Evolutionary conservation across 1,284 basidiomycete genomes (phyloP).

Genomic region (Pulchroboletus neoregius): DNA sequence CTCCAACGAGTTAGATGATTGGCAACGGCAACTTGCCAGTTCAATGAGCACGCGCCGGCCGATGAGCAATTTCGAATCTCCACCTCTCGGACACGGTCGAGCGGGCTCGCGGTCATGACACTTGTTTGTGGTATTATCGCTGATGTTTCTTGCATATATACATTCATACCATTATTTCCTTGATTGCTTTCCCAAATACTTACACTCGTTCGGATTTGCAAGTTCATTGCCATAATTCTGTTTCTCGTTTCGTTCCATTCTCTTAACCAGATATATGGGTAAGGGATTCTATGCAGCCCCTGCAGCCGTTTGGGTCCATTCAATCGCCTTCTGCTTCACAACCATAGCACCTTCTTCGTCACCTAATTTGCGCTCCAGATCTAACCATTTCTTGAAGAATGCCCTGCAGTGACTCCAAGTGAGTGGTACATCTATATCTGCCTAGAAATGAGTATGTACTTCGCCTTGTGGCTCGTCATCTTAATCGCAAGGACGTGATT

Average conservation of each 20-base stretch:
- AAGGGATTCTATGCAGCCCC: slow-evolving; percentile 33
- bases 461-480: slow-evolving; percentile 92
- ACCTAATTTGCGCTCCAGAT: slow-evolving; percentile 82
- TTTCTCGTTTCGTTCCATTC: slow-evolving; percentile 13
- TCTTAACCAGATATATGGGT: slow-evolving; percentile 34
- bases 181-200: slow-evolving; percentile 35
- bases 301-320: slow-evolving; percentile 72
- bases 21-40: slow-evolving; percentile 75
- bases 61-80: slow-evolving; percentile 64
- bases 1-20: slow-evolving; percentile 75
- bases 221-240: slow-evolving; percentile 37
- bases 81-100: slow-evolving; percentile 50
- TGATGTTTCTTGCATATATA: slow-evolving; percentile 42
- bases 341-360: slow-evolving; percentile 77
- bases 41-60: slow-evolving; percentile 70
- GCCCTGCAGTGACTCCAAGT: slow-evolving; percentile 44
- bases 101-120: slow-evolving; percentile 64
- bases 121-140: slow-evolving; percentile 30
- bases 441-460: slow-evolving; percentile 52
- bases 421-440: slow-evolving; percentile 1
- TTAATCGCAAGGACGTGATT: slow-evolving; percentile 79
- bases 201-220: slow-evolving; percentile 53
- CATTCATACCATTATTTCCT: slow-evolving; percentile 48
- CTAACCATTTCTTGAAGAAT: slow-evolving; percentile 98
- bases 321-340: slow-evolving; percentile 86